Conservation (phyloP, 805 yeast genomes). For the Yamadazyma sp. region DNA sequence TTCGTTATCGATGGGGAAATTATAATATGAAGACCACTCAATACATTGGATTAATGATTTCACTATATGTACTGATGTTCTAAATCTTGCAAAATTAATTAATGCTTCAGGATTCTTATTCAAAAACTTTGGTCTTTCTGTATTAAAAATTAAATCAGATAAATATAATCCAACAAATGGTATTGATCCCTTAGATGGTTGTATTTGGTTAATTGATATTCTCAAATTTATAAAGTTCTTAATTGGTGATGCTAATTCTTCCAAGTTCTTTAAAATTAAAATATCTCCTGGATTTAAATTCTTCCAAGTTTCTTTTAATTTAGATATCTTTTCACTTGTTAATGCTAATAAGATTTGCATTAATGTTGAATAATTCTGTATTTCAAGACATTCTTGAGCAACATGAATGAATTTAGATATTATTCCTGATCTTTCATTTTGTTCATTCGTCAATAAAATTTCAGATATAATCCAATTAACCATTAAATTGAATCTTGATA, state of each 20-base stretch:
- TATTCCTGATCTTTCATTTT: slow-evolving; percentile 59
- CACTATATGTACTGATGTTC: slow-evolving; percentile 72
- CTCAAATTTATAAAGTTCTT: slow-evolving; percentile 71
- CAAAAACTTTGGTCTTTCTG: slow-evolving; percentile 54
- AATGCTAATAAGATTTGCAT: slow-evolving; percentile 86
- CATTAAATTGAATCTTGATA: slow-evolving; percentile 81
- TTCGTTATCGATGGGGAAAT: slow-evolving; percentile 54
- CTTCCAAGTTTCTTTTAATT: slow-evolving; percentile 70
- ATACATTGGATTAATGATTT: slow-evolving; percentile 75
- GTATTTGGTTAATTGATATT: slow-evolving; percentile 55
- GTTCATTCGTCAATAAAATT: slow-evolving; percentile 63
- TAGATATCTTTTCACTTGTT: slow-evolving; percentile 59
- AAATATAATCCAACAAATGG: slow-evolving; percentile 88
- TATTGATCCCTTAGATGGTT: slow-evolving; percentile 71
- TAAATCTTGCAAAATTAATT: slow-evolving; percentile 75
- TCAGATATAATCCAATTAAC: slow-evolving; percentile 93
- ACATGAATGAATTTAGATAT: slow-evolving; percentile 86
- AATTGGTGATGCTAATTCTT: slow-evolving; percentile 68
- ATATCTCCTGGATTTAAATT: slow-evolving; percentile 70
- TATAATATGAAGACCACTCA: slow-evolving; percentile 78
- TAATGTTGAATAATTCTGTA: slow-evolving; percentile 83
- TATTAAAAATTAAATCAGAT: slow-evolving; percentile 76
- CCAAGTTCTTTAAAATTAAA: slow-evolving; percentile 62
- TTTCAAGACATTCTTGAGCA: slow-evolving; percentile 66
- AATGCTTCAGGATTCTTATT: slow-evolving; percentile 31